Conservation (phyloP, 2,329 filamentous ascomycete species). For the Graphiopsis chlorocephala region DNA sequence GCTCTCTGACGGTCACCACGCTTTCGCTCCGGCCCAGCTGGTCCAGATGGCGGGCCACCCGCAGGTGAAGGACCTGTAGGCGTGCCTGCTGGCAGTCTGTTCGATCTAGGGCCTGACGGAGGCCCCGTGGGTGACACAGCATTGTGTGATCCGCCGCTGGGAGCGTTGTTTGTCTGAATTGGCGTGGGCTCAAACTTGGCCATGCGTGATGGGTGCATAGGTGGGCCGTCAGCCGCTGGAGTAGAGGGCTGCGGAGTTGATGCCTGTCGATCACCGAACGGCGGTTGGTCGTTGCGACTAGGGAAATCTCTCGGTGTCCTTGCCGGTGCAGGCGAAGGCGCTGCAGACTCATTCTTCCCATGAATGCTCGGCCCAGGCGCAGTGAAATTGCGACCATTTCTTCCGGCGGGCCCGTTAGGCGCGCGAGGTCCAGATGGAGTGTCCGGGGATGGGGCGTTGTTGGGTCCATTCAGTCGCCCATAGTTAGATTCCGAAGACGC, state of each 20-base stretch:
- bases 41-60: conserved; percentile 30
- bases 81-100: conserved; percentile 23
- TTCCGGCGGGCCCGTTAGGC: conserved; percentile 37
- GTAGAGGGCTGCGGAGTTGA: conserved; percentile 25
- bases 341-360: conserved; percentile 20
- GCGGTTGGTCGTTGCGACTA: conserved; percentile 11
- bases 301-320: conserved; percentile 1
- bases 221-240: conserved; percentile 25
- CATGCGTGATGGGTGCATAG: conserved; percentile 33
- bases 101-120: conserved; percentile 28
- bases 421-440: conserved; percentile 54
- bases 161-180: conserved; percentile 26
- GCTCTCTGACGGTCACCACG: conserved; percentile 25
- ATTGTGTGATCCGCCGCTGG: conserved; percentile 24
- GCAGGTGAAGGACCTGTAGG: conserved; percentile 31
- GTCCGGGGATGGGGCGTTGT: not conserved
- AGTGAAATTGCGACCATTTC: conserved; percentile 41
- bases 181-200: conserved; percentile 26
- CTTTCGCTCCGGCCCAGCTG: conserved; percentile 26
- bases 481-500: conserved; percentile 47
- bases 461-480: conserved; percentile 46
- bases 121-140: conserved; percentile 29
- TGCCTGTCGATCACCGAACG: conserved; percentile 17
- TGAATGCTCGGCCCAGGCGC: conserved; percentile 29
- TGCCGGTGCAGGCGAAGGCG: conserved; percentile 27